phyloP scores from a whole-genome alignment of 257 asterid genomes.

The Phtheirospermum japonicum region DNA sequence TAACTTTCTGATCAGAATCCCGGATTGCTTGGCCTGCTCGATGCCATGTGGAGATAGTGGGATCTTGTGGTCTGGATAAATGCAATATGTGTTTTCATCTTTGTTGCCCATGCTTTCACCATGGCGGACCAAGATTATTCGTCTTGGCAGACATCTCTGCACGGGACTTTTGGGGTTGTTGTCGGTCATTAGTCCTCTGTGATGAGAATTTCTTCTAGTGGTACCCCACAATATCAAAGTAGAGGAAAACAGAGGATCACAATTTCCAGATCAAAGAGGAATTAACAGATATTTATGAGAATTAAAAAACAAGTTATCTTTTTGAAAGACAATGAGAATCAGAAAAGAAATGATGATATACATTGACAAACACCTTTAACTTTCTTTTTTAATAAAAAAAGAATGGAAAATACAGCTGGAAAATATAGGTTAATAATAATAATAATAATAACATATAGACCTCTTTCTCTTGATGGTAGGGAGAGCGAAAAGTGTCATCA shows the following conservation, averaged over 20 bases:
- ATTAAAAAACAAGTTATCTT: too few species aligned
- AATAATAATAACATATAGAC: too few species aligned
- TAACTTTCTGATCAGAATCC: slow-evolving; percentile 44
- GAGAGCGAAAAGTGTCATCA: background rate
- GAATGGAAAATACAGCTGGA: slow-evolving; percentile 13
- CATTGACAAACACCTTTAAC: background rate
- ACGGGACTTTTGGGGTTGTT: background rate
- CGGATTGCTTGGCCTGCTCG: slow-evolving; percentile 42
- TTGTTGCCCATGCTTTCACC: slow-evolving; percentile 58
- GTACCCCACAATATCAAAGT: background rate
- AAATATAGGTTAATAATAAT: too few species aligned
- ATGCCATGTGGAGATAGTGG: slow-evolving; percentile 44
- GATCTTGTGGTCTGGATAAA: slow-evolving; percentile 49
- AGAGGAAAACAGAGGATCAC: background rate
- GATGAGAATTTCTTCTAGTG: background rate
- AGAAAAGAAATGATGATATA: background rate
- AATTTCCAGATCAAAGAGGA: background rate
- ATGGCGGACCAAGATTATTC: slow-evolving; percentile 64
- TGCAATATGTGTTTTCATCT: slow-evolving; percentile 36
- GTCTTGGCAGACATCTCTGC: slow-evolving; percentile 49
- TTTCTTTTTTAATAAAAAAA: background rate
- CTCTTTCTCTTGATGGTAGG: background rate
- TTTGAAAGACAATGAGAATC: background rate
- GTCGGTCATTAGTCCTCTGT: background rate
- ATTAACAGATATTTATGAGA: background rate